Base-by-base conservation (phyloP, 805 yeast genomes). In the Candida suzukii region DNA sequence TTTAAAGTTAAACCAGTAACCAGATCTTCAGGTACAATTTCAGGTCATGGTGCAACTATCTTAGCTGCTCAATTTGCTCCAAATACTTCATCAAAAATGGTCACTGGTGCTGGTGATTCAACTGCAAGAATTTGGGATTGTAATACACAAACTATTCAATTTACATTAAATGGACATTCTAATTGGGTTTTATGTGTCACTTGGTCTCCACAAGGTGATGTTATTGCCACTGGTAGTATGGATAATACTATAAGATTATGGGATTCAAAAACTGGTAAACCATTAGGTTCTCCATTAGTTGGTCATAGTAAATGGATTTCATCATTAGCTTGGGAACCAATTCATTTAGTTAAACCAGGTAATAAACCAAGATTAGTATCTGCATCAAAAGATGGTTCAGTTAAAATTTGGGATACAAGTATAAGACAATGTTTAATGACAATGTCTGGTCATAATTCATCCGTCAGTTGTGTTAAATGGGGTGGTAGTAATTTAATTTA, bases 91-190 rank as follows among this genome's bases (percentile, higher is more conserved):
- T 73, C 90, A 2, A 70, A 86, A 50, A 79, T 90, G 83, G 93
- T 86, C 32, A 84, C 97, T 0, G 99, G 99, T 29, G 87, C 96
- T 6, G 99, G 99, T 35, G 99, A 93, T 62, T 77, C 83, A 29
- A 90, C 98, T 9, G 97, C 98, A 2, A 72, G 98, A 57, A 76
- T 91, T 37, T 93, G 99, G 99, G 97, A 90, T 63, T 85, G 96
- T 61, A 82, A 88, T 53, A 90, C 98, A 0, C 93, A 87, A 50
- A 93, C 99, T 0, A 96, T 96, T 9, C 67, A 81, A 56, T 74
- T 78, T 46, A 86, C 95, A 0, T 66, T 93, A 40, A 55, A 70
- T 5, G 98, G 98, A 1, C 99, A 93, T 56, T 67, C 77, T 11
- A 88, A 90, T 65, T 93, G 97, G 96, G 98, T 93, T 7, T 67